Evolutionary conservation across 495 filamentous ascomycete species (phyloP), one percentile per base, ranked within the genome.

Genomic region (Penicillium turbatum): DNA sequence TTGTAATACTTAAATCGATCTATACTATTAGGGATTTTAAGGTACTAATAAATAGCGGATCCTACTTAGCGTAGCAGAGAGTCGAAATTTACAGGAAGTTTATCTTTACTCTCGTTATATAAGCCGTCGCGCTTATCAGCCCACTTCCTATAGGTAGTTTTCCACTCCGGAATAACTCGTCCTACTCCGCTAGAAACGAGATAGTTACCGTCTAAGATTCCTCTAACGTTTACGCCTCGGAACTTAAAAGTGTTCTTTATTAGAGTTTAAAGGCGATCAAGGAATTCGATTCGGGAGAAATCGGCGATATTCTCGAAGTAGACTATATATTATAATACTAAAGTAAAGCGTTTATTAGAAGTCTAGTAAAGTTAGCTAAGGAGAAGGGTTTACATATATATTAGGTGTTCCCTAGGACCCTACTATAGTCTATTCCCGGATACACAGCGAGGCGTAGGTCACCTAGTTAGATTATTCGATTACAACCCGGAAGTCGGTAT

Each of bases 1-100:
- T 45, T 24, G 29, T 27, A 37, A 32, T 42, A 32, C 48, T 56
- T 26, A 35, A 16, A 51, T 39, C 21, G 10, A 34, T 24, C 39
- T 10, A 56, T 56, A 13, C 46, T 10, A 34, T 32, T 24, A 19
- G 54, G 54, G 5, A 35, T 34, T 48, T 48, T 48, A 15, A n/a
- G 9, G 6, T 8, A n/a, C 15, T 37, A 6, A 17, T 37, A 16
- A 37, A 37, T 15, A 37, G n/a, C 35, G 15, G 35, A 37, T 6
- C 35, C 35, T 17, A 6, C n/a, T 37, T 37, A 15, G 35, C 15
- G 15, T 17, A 37, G 35, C 15, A 37, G 35, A 37, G 35, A 16
- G 15, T 37, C 35, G 35, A 37, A 17, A 17, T 37, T 1, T 37
- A 6, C n/a, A 15, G 35, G 35, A 17, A 37, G 35, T 5, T 2